Conservation (phyloP, 192 early-diverging fungal species). For the Gryganskiella cystojenkinii region DNA sequence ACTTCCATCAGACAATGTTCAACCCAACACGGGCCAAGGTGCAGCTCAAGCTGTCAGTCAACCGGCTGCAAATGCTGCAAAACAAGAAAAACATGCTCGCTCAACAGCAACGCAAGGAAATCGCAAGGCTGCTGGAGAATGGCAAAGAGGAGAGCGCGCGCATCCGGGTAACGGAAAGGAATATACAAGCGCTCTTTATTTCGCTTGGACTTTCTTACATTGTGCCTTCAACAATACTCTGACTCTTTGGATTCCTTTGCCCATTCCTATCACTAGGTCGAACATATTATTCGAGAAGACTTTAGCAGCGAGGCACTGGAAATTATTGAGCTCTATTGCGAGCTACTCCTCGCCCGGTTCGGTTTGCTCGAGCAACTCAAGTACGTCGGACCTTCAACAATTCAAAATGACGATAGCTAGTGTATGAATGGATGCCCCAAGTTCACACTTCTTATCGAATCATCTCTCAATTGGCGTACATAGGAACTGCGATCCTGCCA, state of each 20-base stretch:
- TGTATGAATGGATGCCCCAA: too few relatives aligned
- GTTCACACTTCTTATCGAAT: too few relatives aligned
- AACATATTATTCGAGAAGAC: constrained; percentile 96
- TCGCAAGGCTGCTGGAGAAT: constrained; percentile 80
- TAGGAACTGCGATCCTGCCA: constrained; percentile 81
- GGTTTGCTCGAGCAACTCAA: constrained; percentile 87
- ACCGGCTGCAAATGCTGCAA: constrained; percentile 89
- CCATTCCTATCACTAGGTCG: constrained; percentile 49
- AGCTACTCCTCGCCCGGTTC: constrained; percentile 87
- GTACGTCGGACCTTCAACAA: constrained; percentile 41
- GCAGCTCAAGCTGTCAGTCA: constrained; percentile 88
- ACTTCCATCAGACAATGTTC: constrained; percentile 38
- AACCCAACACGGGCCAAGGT: constrained; percentile 81
- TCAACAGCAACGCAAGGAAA: constrained; percentile 81
- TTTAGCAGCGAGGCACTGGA: constrained; percentile 93
- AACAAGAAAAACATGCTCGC: constrained; percentile 85
- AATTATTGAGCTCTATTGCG: constrained; percentile 92
- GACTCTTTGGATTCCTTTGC: constrained; percentile 11
- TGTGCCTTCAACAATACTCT: background rate
- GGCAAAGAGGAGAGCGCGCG: constrained; percentile 90
- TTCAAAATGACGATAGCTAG: background rate
- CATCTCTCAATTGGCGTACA: background rate
- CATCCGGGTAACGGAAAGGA: constrained; percentile 68
- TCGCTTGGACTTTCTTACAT: background rate
- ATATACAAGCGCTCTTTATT: background rate